Conservation (phyloP, 2,329 filamentous ascomycete species). For the Aspergillus ochraceus region DNA sequence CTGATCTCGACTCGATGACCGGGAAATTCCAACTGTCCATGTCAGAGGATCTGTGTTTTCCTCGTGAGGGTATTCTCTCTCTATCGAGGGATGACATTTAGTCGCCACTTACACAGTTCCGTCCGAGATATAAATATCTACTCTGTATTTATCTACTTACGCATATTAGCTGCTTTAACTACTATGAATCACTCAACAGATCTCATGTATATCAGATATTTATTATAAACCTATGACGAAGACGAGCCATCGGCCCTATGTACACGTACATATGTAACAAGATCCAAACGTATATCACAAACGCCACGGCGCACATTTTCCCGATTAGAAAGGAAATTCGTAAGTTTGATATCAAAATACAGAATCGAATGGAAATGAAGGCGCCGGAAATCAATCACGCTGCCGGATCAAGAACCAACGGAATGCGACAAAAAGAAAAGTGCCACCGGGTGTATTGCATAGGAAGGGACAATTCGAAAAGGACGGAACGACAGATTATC, state of each 20-base stretch:
- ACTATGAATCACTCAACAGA: too few species aligned
- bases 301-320: conserved; percentile 15
- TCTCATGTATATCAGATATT: background rate
- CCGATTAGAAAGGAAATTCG: conserved; percentile 20
- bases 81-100: too few species aligned
- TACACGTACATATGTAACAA: conserved; percentile 9
- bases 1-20: background rate
- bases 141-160: too few species aligned
- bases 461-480: too few species aligned
- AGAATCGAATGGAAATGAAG: conserved; percentile 1
- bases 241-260: conserved; percentile 2
- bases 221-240: background rate
- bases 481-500: background rate
- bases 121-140: too few species aligned
- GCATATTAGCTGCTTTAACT: too few species aligned
- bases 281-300: conserved; percentile 15
- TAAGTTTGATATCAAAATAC: conserved; percentile 19
- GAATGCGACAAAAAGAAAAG: too few species aligned
- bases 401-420: conserved; percentile 7
- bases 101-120: too few species aligned
- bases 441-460: too few species aligned
- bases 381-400: background rate
- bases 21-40: too few species aligned
- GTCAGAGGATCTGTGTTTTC: too few species aligned
- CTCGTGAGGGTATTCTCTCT: too few species aligned